Evolutionary conservation across 345 rosid genomes (phyloP).

Genomic region (Streptanthus diversifolius): DNA sequence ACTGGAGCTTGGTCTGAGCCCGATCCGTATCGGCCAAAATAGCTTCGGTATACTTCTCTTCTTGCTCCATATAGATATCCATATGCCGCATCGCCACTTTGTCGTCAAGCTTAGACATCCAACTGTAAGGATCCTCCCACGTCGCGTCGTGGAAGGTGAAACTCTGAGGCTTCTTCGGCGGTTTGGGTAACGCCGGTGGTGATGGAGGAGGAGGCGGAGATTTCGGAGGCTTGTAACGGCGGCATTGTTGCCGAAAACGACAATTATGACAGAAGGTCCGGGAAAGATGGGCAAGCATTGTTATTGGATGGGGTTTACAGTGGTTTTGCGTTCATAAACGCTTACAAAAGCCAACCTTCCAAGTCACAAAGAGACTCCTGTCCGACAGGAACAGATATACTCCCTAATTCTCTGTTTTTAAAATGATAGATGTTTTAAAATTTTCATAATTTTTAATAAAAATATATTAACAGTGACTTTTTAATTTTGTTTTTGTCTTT

Average conservation of each 20-base stretch:
- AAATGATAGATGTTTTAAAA: no score
- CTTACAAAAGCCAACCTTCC: neutral
- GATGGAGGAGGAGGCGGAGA: slow-evolving; percentile 40
- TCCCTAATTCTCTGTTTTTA: no score
- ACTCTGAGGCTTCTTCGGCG: slow-evolving; percentile 75
- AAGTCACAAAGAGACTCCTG: neutral
- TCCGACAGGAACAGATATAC: no score
- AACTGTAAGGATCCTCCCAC: slow-evolving; percentile 93
- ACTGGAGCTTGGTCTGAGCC: slow-evolving; percentile 79
- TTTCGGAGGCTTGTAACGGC: slow-evolving; percentile 48
- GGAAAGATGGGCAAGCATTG: slow-evolving; percentile 41
- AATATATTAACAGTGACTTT: no score
- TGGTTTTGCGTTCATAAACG: slow-evolving; percentile 4
- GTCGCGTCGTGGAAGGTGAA: slow-evolving; percentile 64
- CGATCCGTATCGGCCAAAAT: slow-evolving; percentile 70
- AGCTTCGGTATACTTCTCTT: slow-evolving; percentile 90
- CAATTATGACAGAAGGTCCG: slow-evolving; percentile 32
- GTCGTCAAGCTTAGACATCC: slow-evolving; percentile 89
- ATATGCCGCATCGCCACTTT: slow-evolving; percentile 96
- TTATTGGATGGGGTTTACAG: slow-evolving; percentile 6
- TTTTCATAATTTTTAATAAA: no score
- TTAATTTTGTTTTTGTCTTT: no score
- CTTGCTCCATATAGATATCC: slow-evolving; percentile 93
- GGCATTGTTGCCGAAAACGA: slow-evolving; percentile 28
- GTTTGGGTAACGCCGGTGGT: slow-evolving; percentile 73